These are phyloP conservation scores for Nicotiana benthamiana DNA, from an alignment of 257 asterid genomes.

Conservation along the genomic window DNA sequence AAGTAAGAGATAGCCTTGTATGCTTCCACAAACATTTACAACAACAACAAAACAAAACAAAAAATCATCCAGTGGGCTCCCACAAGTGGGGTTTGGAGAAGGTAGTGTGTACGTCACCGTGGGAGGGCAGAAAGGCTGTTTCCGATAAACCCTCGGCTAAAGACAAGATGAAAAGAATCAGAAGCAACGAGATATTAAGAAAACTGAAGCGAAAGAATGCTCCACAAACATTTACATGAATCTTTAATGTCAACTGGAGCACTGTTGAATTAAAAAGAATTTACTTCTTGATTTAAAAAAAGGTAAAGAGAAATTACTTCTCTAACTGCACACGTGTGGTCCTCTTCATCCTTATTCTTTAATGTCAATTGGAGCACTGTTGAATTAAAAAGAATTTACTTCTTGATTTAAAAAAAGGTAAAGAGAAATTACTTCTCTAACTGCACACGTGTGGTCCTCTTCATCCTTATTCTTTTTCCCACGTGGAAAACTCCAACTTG, in stretches of 20 bases:
- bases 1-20: background rate
- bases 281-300: slow-evolving; percentile 36
- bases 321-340: slow-evolving; percentile 74
- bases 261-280: background rate
- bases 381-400: slow-evolving; percentile 24
- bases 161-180: too few relatives aligned
- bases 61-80: too few relatives aligned
- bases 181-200: too few relatives aligned
- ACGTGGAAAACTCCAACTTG: slow-evolving; percentile 94
- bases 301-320: slow-evolving; percentile 38
- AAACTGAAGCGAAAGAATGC: too few relatives aligned
- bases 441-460: slow-evolving; percentile 77
- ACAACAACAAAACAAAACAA: too few relatives aligned
- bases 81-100: too few relatives aligned
- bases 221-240: background rate
- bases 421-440: slow-evolving; percentile 56
- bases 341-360: slow-evolving; percentile 82
- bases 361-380: background rate
- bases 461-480: slow-evolving; percentile 88
- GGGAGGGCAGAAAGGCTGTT: too few relatives aligned
- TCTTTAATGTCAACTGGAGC: background rate
- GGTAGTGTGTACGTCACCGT: too few relatives aligned
- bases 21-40: background rate
- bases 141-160: too few relatives aligned
- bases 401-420: slow-evolving; percentile 20